These are phyloP conservation scores for Knufia fluminis DNA, from an alignment of 2,329 filamentous ascomycete species.

Conservation along the genomic window DNA sequence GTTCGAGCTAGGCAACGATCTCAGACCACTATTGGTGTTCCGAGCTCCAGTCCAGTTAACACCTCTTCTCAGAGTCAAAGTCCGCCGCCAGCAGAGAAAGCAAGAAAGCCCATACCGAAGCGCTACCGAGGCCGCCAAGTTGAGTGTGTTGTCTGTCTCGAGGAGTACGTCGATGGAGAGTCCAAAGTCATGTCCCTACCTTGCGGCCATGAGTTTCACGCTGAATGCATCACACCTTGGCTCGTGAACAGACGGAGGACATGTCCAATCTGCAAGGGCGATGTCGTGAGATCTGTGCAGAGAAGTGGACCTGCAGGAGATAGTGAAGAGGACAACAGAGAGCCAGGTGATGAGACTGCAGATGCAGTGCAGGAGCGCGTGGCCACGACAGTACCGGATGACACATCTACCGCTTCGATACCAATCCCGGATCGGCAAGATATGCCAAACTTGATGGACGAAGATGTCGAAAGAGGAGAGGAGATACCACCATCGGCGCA, in stretches of 20 bases:
- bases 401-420: slow-evolving; percentile 40
- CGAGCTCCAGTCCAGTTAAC: slow-evolving; percentile 13
- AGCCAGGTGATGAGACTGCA: slow-evolving; percentile 33
- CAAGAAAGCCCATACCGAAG: slow-evolving; percentile 28
- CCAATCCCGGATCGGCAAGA: slow-evolving; percentile 33
- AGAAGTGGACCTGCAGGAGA: slow-evolving; percentile 26
- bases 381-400: slow-evolving; percentile 37
- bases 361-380: slow-evolving; percentile 38
- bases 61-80: slow-evolving; percentile 13
- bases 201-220: slow-evolving; percentile 96
- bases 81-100: slow-evolving; percentile 23
- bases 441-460: slow-evolving; percentile 26
- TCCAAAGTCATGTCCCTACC: slow-evolving; percentile 94
- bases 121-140: slow-evolving; percentile 58
- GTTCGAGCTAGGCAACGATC: slow-evolving; percentile 22
- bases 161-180: slow-evolving; percentile 91
- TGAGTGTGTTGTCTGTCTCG: slow-evolving; percentile 92
- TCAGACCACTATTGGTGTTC: slow-evolving; percentile 29
- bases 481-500: slow-evolving; percentile 28
- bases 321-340: slow-evolving; percentile 10
- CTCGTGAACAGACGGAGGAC: slow-evolving; percentile 87
- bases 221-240: slow-evolving; percentile 97
- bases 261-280: slow-evolving; percentile 97
- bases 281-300: slow-evolving; percentile 65
- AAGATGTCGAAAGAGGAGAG: slow-evolving; percentile 36